Evolutionary conservation across 192 early-diverging fungal genomes (phyloP).

Genomic region (Umbelopsis ramanniana): DNA sequence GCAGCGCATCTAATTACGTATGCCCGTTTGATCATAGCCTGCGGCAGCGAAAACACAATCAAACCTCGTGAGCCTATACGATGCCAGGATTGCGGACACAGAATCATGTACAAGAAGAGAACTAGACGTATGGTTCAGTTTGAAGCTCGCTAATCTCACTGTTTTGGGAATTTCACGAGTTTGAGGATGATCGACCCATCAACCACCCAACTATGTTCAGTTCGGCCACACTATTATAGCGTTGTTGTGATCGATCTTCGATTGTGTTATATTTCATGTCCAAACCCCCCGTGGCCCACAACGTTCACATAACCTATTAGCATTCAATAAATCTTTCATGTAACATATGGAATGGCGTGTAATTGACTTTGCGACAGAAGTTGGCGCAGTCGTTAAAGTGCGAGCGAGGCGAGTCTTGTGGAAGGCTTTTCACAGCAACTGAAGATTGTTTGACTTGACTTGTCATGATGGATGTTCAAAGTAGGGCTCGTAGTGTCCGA

Average conservation of each 20-base stretch:
- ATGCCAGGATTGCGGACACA: conserved; percentile 93
- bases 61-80: conserved; percentile 95
- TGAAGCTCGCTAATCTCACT: conserved; percentile 83
- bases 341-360: not conserved
- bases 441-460: no score
- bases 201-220: no score
- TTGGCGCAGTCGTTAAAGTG: no score
- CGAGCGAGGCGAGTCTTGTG: no score
- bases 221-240: not conserved
- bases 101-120: conserved; percentile 98
- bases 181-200: no score
- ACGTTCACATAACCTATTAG: conserved; percentile 12
- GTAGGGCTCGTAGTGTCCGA: no score
- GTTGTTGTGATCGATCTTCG: not conserved
- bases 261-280: conserved; percentile 14
- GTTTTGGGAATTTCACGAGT: not conserved
- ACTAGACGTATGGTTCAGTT: conserved; percentile 98
- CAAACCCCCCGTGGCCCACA: not conserved
- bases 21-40: conserved; percentile 53
- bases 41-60: conserved; percentile 88
- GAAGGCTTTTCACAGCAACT: no score
- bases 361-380: no score
- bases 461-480: no score
- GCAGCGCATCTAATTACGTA: not conserved
- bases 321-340: conserved; percentile 19